Base-by-base conservation (phyloP, 306 rosid genomes). In the Potentilla sterilis region DNA sequence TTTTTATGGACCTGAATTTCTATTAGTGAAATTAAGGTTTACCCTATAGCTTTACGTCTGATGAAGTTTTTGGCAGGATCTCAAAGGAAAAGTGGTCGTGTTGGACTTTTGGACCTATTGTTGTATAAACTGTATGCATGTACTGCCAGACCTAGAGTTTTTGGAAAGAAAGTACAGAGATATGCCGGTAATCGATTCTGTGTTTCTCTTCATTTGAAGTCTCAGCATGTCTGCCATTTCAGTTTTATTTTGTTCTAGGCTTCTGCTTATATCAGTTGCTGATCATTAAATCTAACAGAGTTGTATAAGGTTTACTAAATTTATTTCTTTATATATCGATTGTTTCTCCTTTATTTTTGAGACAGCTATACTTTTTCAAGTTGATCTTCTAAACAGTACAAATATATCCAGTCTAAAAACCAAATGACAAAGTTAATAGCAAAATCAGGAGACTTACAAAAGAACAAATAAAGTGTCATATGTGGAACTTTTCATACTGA, bases 101-200 rank as follows among this genome's bases (percentile, higher is more conserved):
- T 90, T 94, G 42, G 97, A 94, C 84, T 92, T 94, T 70, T 94
- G 98, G 97, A 94, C 96, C 70, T 94, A 94, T 68, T 92, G 98
- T 78, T 94, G 98, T 78, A 88, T 94, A 79, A 94, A 94, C 77
- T 94, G 98, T 79, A 94, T 94, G 92, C 98, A 94, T 81, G 98
- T 92, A 80, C 85, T 94, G 71, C 98, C 97, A 35, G 97, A 94
- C 83, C 92, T 94, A 54, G 95, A 92, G 81, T 87, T 67, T 79
- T 80, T 94, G 87, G 98, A 94, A 86, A 92, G 86, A 76, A 94
- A 94, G 54, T 94, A 92, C 91, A 87, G 86, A 73, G 92, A 92
- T 70, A 90, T 87, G 97, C 91, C 97, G 85, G 98, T 94, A 91
- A 72, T 63, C 76, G 51, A 51, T 76, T 38, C 65, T 64, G 57